Conservation (phyloP, 2,329 filamentous ascomycete genomes). For the Sporothrix curviconia region DNA sequence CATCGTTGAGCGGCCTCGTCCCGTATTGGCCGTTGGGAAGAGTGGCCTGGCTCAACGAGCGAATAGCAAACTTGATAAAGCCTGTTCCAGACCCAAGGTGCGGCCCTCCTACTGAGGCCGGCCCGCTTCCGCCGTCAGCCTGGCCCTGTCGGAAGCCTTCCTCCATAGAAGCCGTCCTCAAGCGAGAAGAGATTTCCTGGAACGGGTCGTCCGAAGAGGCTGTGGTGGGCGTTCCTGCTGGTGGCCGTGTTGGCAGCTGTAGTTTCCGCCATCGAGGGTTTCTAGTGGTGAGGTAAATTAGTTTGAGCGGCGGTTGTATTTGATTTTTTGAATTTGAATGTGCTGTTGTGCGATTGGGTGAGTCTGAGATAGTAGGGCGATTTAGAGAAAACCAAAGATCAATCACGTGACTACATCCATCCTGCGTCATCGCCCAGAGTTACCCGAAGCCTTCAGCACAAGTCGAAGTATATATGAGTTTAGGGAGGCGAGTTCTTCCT, state of each 20-base stretch:
- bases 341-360: too few species aligned
- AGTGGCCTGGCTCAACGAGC: conserved; percentile 69
- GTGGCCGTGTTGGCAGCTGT: not conserved
- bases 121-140: conserved; percentile 67
- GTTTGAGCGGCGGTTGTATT: too few species aligned
- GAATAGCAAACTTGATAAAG: conserved; percentile 83
- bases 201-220: conserved; percentile 38
- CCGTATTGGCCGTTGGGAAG: conserved; percentile 72
- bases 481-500: too few species aligned
- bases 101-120: conserved; percentile 83
- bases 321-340: too few species aligned
- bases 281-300: not conserved
- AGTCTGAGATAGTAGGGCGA: too few species aligned
- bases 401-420: too few species aligned
- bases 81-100: conserved; percentile 86
- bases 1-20: conserved; percentile 86
- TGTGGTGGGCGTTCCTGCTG: not conserved
- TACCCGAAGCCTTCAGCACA: too few species aligned
- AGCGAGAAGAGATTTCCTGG: conserved; percentile 52
- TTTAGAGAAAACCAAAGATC: too few species aligned
- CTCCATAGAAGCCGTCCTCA: conserved; percentile 67
- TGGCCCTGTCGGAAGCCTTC: conserved; percentile 73
- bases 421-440: too few species aligned
- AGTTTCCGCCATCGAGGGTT: too few species aligned
- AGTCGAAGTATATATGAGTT: too few species aligned